phyloP scores from a whole-genome alignment of 192 early-diverging fungal genomes.

The Powellomyces hirtus region DNA sequence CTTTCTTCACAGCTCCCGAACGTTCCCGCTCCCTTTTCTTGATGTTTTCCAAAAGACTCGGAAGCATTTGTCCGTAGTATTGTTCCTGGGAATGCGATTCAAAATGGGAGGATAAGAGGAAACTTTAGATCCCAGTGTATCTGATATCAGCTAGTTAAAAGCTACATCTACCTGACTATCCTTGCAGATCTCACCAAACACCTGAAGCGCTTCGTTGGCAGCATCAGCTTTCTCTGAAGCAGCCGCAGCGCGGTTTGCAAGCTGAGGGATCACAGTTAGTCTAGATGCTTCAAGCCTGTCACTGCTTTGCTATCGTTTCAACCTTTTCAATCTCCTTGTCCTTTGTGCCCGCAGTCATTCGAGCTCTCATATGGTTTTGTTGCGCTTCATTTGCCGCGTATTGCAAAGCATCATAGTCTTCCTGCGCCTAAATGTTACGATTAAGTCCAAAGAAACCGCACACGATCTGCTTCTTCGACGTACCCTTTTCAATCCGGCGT shows the following conservation, averaged over 20 bases:
- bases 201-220: constrained; percentile 39
- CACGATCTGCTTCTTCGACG: too few species aligned
- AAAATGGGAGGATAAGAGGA: too few species aligned
- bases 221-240: constrained; percentile 37
- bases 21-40: constrained; percentile 8
- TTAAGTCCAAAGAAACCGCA: not conserved
- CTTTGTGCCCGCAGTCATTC: constrained; percentile 15
- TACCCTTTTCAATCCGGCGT: constrained; percentile 34
- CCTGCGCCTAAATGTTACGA: constrained; percentile 22
- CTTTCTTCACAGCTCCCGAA: constrained; percentile 21
- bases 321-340: constrained; percentile 45
- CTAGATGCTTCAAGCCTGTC: not conserved
- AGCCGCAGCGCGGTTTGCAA: constrained; percentile 24
- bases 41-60: constrained; percentile 31
- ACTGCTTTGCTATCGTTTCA: too few species aligned
- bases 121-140: too few species aligned
- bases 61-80: constrained; percentile 39
- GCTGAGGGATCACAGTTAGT: not conserved
- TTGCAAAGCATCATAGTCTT: constrained; percentile 31
- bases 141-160: not conserved
- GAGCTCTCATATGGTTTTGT: constrained; percentile 27
- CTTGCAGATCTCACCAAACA: constrained; percentile 34
- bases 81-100: constrained; percentile 24
- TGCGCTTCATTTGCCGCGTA: constrained; percentile 22
- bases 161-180: constrained; percentile 3